Evolutionary conservation across 345 rosid genomes (phyloP), one percentile per base, ranked within the genome.

Genomic region (Erodium maritimum): DNA sequence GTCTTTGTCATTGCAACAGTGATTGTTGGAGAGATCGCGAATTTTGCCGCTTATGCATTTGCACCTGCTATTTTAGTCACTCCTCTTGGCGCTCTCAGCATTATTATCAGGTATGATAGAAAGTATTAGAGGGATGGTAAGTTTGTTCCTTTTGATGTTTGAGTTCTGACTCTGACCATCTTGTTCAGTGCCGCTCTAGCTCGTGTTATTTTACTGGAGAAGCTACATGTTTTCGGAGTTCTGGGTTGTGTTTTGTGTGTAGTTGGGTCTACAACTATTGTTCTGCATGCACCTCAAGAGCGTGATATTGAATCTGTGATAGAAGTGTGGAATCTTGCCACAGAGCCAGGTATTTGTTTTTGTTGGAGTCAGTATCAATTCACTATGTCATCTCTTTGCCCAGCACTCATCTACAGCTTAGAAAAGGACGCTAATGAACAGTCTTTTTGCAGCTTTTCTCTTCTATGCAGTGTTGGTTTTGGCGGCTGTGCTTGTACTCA

Each of bases 261-360:
- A 64, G 99, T 93, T 33, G 99, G 96, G 66, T 93, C 99, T 22
- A 89, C 91, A 0, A 85, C 95, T 7, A 93, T 93, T 74, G 96
- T 89, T 22, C 65, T 93, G 55, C 99, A 93, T 77, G 99, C 96
- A 67, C 96, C 99, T 69, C 99, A 82, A 72, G 99, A 93, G 71
- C 86, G 81, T 14, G 85, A 76, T 60, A 93, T 89, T 61, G 85
- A 78, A 66, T 93, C 99, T 52, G 99, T 93, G 20, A 61, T 23
- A 58, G 88, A 93, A 78, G 95, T 89, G 63, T 93, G 99, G 99
- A 79, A 80, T 72, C 99, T 89, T 77, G 99, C 99, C 25, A 93
- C 96, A 2, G 99, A 89, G 76, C 99, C 99, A 72, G 99, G 99
- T 91, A 42, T 42, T 42, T 11, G 14, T 42, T 42, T 42, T 42